Base-by-base conservation (phyloP, 257 asterid species). In the Asclepias syriaca region DNA sequence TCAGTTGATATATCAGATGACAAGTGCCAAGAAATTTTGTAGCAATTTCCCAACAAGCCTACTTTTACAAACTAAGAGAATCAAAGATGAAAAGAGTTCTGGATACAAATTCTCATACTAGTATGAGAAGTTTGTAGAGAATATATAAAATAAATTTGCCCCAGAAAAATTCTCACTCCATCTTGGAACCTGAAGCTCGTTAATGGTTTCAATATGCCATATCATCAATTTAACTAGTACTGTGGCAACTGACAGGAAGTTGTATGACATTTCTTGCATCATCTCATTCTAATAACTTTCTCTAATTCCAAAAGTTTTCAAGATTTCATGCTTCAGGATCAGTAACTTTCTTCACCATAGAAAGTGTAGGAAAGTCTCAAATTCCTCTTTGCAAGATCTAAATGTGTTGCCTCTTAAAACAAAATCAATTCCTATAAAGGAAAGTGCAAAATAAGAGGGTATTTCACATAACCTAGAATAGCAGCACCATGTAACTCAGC, bases 401-500 rank as follows among this genome's bases (percentile, higher is more conserved):
- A 40, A 37, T 16, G 29, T 3, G 8, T 69, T 34, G 32, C 61
- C n/a, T 19, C 34, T 3, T 16, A 39, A 68, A 71, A 39, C 16
- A 34, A 8, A 53, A 67, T 29, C 5, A 8, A 24, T 7, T 10
- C 49, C 48, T 10, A 64, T 18, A 27, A 43, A 8, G 29, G 18
- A 46, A 53, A 75, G 43, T 1, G 53, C 46, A 57, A 56, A 69
- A 40, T 27, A 19, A 49, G 75, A 72, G 51, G 49, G 19, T 72
- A 71, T 65, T 49, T 21, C 40, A 45, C 51, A 85, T 43, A 66
- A 89, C 99, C 99, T 82, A 85, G 82, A 74, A 94, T 83, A 68
- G 84, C 57, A 68, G 97, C 92, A 66, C 97, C 99, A 46, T 91
- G 97, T 9, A 91, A 80, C 77, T 91, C 93, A 10, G 87, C 97